Evolutionary conservation across 345 rosid species (phyloP), one percentile per base, ranked within the genome.

Genomic region (Erysimum cheiranthoides): DNA sequence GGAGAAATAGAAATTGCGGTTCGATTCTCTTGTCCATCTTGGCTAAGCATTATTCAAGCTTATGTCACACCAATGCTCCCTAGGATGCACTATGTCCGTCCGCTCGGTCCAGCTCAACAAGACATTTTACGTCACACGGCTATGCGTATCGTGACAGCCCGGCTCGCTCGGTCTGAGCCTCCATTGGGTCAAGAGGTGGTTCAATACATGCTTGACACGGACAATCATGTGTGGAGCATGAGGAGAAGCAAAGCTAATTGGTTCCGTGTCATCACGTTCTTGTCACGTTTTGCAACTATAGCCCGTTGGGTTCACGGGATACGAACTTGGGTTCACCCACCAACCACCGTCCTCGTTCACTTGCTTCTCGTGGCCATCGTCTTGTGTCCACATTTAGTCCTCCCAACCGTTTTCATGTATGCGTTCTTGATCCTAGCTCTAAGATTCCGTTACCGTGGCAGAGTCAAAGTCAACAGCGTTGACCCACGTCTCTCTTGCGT

Each of bases 171-270:
- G 70, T 91, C 97, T 2, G 97, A 89, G 75, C 96, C 97, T 7
- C 84, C 94, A 0, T 65, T 93, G 62, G 94, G 97, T 32, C 97
- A 86, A 71, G 97, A 91, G 67, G 96, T 91, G 78, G 98, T 91
- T 17, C 97, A 88, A 16, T 89, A 68, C 81, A 80, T 91, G 93
- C 60, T 93, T 30, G 98, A 93, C 47, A 82, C 85, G 28, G 98
- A 93, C 68, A 85, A 88, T 5, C 97, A 91, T 78, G 80, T 87
- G 78, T 93, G 96, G 97, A 93, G 98, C 83, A 83, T 93, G 96
- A 84, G 98, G 75, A 81, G 88, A 65, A 93, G 94, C 85, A 91
- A 91, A 81, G 97, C 94, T 0, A 91, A 93, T 61, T 93, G 98
- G 98, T 91, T 87, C 73, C 82, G 97, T 43, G 86, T 88, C 6